These are phyloP conservation scores for Botrytis pseudocinerea DNA, from an alignment of 2,329 filamentous ascomycete genomes.

Conservation along the genomic window DNA sequence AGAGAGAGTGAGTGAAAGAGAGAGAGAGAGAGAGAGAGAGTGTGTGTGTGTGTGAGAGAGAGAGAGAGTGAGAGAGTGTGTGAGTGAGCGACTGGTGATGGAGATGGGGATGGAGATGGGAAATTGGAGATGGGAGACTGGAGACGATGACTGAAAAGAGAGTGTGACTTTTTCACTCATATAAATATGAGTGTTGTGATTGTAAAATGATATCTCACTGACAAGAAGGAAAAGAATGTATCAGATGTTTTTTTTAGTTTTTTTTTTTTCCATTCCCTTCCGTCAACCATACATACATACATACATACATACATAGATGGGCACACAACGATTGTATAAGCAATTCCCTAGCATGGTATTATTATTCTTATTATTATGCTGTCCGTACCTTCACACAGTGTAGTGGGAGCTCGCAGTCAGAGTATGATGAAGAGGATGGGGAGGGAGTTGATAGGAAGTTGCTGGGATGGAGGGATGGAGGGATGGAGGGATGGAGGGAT, in stretches of 20 bases:
- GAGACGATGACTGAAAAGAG: constrained; percentile 7
- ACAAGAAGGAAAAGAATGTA: background rate
- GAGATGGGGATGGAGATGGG: background rate
- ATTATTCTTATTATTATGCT: background rate
- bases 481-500: background rate
- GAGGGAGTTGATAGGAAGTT: constrained; percentile 5
- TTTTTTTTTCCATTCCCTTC: background rate
- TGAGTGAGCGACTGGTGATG: background rate
- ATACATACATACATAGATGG: background rate
- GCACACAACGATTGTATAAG: background rate
- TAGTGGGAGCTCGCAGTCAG: background rate
- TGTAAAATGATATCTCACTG: background rate
- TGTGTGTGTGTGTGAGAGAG: background rate
- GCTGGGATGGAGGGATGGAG: background rate
- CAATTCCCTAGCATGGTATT: background rate
- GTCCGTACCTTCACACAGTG: background rate
- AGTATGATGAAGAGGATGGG: constrained; percentile 1
- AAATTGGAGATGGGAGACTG: background rate
- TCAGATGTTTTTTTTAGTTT: background rate
- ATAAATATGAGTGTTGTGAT: background rate
- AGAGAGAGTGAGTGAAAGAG: background rate
- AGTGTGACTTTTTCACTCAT: constrained; percentile 8
- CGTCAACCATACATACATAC: background rate
- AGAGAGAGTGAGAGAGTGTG: background rate
- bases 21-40: too few relatives aligned